phyloP scores from a whole-genome alignment of 2,329 filamentous ascomycete species.

The Apiospora hydei region DNA sequence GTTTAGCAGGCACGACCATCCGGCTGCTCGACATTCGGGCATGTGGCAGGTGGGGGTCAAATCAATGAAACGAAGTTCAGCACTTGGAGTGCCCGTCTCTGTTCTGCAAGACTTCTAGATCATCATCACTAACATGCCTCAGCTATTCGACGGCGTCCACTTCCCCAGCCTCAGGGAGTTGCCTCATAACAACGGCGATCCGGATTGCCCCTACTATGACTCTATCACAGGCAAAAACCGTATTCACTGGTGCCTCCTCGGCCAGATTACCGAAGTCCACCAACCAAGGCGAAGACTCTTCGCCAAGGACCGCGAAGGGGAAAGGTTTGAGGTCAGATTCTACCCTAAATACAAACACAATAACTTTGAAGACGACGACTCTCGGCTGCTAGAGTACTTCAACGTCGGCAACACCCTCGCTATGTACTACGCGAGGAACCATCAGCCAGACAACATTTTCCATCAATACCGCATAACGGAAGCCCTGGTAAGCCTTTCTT shows the following conservation, averaged over 20 bases:
- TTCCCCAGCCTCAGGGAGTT: constrained; percentile 30
- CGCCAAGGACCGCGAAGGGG: constrained; percentile 30
- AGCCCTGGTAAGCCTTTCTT: constrained; percentile 25
- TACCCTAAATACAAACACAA: constrained; percentile 8
- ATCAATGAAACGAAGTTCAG: too few species aligned
- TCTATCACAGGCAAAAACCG: constrained; percentile 8
- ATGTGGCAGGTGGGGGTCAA: too few species aligned
- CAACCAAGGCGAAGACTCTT: constrained; percentile 30
- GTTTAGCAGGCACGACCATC: too few species aligned
- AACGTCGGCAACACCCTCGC: constrained; percentile 35
- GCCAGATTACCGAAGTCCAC: constrained; percentile 43
- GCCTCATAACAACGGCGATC: constrained; percentile 4
- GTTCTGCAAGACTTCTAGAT: too few species aligned
- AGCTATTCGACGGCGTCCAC: constrained; percentile 5
- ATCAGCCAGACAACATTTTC: too few species aligned
- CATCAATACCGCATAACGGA: neutral
- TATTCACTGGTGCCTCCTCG: constrained; percentile 33
- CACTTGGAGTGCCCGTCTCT: too few species aligned
- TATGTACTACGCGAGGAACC: constrained; percentile 31
- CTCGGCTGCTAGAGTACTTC: constrained; percentile 29
- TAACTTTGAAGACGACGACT: constrained; percentile 28
- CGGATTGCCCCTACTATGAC: constrained; percentile 26
- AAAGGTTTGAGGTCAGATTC: constrained; percentile 30
- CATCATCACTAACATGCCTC: too few species aligned
- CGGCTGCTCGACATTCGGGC: too few species aligned